These are phyloP conservation scores for Geum urbanum DNA, from an alignment of 306 rosid species.

Conservation along the genomic window DNA sequence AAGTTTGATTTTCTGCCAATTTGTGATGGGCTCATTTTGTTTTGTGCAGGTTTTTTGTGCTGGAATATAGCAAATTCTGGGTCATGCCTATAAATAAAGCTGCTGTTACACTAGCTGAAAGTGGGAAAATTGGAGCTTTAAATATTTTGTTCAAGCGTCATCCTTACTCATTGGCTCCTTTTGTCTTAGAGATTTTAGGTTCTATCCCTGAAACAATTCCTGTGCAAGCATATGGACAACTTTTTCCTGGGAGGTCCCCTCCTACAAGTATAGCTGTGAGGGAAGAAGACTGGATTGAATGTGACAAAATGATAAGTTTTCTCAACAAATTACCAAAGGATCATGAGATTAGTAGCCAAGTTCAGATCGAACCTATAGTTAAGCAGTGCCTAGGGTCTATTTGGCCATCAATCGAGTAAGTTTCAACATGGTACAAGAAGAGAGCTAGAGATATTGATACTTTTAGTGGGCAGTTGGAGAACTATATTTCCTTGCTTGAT, in stretches of 20 bases:
- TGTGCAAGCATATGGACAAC: slow-evolving; percentile 76
- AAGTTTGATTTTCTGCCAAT: slow-evolving; percentile 20
- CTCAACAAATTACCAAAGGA: slow-evolving; percentile 40
- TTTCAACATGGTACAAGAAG: slow-evolving; percentile 67
- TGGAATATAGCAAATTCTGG: slow-evolving; percentile 83
- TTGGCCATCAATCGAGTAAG: slow-evolving; percentile 82
- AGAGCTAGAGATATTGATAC: slow-evolving; percentile 80
- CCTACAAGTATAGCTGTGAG: slow-evolving; percentile 71
- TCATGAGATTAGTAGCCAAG: slow-evolving; percentile 47
- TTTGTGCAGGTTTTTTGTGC: too few relatives aligned
- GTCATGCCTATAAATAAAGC: slow-evolving; percentile 71
- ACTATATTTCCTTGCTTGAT: slow-evolving; percentile 72
- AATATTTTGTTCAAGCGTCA: slow-evolving; percentile 87
- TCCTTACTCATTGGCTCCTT: slow-evolving; percentile 75
- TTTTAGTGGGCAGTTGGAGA: slow-evolving; percentile 87
- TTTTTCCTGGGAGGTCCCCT: slow-evolving; percentile 89
- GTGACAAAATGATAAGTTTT: slow-evolving; percentile 65
- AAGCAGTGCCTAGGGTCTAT: slow-evolving; percentile 56
- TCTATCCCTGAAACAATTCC: slow-evolving; percentile 95
- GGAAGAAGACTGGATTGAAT: slow-evolving; percentile 98
- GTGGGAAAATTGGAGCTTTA: slow-evolving; percentile 90
- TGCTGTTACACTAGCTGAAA: slow-evolving; percentile 70
- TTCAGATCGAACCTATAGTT: slow-evolving; percentile 80
- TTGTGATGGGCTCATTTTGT: too few relatives aligned
- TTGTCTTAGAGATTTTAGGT: slow-evolving; percentile 65